Percentiles rank a stretch among this genome's conserved stretches.
These are phyloP conservation scores for Penicillium macrosclerotiorum DNA, from an alignment of 495 filamentous ascomycete genomes.

Conservation along the genomic window DNA sequence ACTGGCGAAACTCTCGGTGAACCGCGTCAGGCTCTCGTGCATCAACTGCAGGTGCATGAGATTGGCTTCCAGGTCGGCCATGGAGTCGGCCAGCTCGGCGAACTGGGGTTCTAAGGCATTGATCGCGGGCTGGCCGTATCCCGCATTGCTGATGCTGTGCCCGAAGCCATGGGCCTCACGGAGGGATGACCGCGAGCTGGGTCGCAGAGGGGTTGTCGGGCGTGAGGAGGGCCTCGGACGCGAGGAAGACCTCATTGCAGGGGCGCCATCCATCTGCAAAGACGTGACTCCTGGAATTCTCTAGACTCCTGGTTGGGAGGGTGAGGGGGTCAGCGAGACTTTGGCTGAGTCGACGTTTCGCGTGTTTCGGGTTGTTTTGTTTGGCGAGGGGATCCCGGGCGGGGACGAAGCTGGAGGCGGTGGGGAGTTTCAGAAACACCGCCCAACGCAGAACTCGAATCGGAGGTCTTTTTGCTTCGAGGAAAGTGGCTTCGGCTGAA, in stretches of 20 bases:
- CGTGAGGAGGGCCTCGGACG: constrained; percentile 59
- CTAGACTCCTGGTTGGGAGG: background rate
- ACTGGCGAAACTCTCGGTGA: constrained; percentile 93
- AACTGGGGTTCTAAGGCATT: constrained; percentile 84
- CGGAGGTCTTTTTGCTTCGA: too few species aligned
- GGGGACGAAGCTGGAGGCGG: too few species aligned
- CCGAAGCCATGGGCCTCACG: constrained; percentile 65
- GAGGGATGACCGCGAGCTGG: constrained; percentile 83
- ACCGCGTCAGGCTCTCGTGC: constrained; percentile 92
- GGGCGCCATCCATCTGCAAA: constrained; percentile 25
- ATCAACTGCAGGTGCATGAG: constrained; percentile 96
- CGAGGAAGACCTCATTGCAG: constrained; percentile 36
- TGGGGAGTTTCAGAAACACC: too few species aligned
- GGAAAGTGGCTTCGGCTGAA: too few species aligned
- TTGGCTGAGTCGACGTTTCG: too few species aligned
- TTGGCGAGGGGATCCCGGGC: too few species aligned
- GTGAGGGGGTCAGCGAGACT: too few species aligned
- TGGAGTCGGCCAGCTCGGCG: constrained; percentile 88
- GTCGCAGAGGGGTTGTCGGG: constrained; percentile 89
- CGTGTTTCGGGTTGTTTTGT: too few species aligned
- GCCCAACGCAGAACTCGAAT: too few species aligned
- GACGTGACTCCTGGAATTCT: background rate
- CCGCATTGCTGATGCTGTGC: constrained; percentile 33
- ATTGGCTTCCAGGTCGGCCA: constrained; percentile 94
- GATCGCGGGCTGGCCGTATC: constrained; percentile 67